Conservation (phyloP, 176 grass and related monocot genomes). For the Cenchrus fungigraminus region DNA sequence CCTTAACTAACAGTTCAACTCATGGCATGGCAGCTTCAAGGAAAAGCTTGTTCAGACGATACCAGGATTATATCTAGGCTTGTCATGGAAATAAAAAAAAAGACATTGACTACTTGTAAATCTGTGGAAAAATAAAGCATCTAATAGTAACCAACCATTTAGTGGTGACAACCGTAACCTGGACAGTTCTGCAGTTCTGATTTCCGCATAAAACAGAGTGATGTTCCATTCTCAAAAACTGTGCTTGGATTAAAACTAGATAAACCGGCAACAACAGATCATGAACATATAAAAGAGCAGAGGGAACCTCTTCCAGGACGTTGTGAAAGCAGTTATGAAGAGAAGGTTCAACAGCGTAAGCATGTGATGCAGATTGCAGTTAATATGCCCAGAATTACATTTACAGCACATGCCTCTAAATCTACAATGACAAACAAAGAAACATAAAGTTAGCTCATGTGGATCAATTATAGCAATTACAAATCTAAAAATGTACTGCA, state of each 20-base stretch:
- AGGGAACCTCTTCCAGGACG: neutral
- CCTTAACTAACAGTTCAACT: neutral
- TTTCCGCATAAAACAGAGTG: slow-evolving; percentile 10
- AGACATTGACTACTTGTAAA: neutral
- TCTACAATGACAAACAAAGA: slow-evolving; percentile 17
- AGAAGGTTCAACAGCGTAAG: neutral
- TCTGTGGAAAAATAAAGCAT: neutral
- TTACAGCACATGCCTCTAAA: slow-evolving; percentile 25
- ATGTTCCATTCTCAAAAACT: neutral
- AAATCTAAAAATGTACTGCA: neutral
- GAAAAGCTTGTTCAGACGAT: neutral
- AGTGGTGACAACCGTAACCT: neutral
- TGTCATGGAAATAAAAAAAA: neutral
- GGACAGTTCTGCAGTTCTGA: neutral
- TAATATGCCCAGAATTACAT: slow-evolving; percentile 15
- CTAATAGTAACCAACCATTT: neutral
- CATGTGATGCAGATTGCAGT: neutral
- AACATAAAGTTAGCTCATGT: slow-evolving; percentile 25
- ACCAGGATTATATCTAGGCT: neutral
- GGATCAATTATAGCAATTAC: slow-evolving; percentile 11
- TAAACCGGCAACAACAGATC: neutral
- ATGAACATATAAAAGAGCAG: slow-evolving; percentile 5
- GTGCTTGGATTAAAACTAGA: neutral
- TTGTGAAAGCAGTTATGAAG: neutral
- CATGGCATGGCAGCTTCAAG: neutral